A percentile compares a stretch with the other conserved stretches of the same genome.
Conservation (phyloP, 345 rosid species). For the Syzygium aqueum region DNA sequence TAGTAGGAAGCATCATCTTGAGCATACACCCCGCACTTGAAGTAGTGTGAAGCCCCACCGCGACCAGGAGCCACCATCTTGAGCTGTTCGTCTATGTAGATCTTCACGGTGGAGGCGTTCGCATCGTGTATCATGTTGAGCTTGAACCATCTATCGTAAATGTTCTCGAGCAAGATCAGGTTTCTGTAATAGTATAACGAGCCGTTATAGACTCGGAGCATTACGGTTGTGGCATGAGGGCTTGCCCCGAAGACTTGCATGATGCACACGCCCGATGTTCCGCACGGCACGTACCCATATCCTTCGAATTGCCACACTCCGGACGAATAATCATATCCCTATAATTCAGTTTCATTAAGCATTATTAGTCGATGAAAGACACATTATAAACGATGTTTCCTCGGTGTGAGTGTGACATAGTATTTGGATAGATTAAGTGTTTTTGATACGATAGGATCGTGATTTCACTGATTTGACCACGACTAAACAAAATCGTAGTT, state of each 20-base stretch:
- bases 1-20: neutral
- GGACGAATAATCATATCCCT: neutral
- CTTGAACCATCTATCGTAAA: neutral
- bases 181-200: neutral
- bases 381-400: neutral
- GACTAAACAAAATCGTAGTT: neutral
- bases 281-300: neutral
- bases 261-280: neutral
- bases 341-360: neutral
- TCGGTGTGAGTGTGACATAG: neutral
- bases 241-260: neutral
- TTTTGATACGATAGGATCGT: neutral
- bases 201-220: neutral
- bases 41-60: neutral
- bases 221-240: neutral
- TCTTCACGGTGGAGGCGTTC: neutral
- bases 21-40: neutral
- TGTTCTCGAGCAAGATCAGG: neutral
- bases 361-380: neutral
- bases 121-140: neutral
- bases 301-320: constrained; percentile 9
- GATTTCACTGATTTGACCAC: neutral
- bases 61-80: neutral
- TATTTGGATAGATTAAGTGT: neutral
- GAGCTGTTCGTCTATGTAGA: neutral